Evolutionary conservation across 179 eudicot genomes (phyloP).

Genomic region (Amaranthus tricolor): DNA sequence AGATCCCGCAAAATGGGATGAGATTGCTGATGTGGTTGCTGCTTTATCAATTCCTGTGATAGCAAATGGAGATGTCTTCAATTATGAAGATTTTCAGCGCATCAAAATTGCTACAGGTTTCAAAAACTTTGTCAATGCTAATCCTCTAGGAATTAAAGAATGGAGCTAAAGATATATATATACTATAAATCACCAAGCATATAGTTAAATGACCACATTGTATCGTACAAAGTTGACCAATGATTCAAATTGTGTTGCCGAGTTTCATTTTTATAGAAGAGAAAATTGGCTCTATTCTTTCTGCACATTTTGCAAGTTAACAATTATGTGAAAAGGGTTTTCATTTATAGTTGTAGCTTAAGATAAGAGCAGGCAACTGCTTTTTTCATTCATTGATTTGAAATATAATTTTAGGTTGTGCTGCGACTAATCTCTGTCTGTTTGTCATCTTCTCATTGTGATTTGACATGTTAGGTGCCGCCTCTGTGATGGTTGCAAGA

Average conservation of each 20-base stretch:
- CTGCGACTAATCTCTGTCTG: not conserved
- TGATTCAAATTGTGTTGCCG: not conserved
- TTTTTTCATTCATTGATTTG: not conserved
- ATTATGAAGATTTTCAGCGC: constrained; percentile 68
- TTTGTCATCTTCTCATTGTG: not conserved
- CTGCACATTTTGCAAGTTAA: not conserved
- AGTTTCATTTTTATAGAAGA: not conserved
- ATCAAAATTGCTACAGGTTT: constrained; percentile 67
- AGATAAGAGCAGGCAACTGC: not conserved
- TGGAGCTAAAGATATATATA: not conserved
- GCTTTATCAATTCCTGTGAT: constrained; percentile 86
- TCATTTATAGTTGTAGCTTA: constrained; percentile 2
- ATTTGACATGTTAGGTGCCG: constrained; percentile 57
- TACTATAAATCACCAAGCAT: not conserved
- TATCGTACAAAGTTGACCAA: no score
- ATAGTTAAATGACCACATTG: not conserved
- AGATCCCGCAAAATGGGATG: constrained; percentile 95
- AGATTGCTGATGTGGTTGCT: constrained; percentile 81
- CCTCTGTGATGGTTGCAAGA: constrained; percentile 94
- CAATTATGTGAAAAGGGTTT: not conserved
- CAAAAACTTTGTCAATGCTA: not conserved
- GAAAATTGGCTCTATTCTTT: not conserved
- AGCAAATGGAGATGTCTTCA: constrained; percentile 92
- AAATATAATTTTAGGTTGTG: not conserved
- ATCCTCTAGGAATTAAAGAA: not conserved